A percentile compares a stretch with the other conserved stretches of the same genome.
phyloP scores from a whole-genome alignment of 345 rosid species.

The Draba incana region DNA sequence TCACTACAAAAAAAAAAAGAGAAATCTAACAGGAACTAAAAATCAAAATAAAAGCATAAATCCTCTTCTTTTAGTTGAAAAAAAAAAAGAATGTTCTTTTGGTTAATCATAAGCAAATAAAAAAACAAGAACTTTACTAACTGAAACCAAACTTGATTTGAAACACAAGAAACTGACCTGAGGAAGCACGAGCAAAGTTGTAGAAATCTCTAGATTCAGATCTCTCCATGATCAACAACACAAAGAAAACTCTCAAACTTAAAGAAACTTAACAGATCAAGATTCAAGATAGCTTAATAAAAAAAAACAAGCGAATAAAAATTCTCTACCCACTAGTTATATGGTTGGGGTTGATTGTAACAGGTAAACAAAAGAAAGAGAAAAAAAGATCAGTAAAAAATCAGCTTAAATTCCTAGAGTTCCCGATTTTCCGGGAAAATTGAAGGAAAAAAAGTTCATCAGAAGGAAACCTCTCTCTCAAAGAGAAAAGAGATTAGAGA shows the following conservation, averaged over 20 bases:
- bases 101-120: neutral
- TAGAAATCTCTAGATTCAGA: conserved; percentile 51
- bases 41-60: neutral
- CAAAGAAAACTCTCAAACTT: conserved; percentile 27
- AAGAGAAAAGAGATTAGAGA: conserved; percentile 18
- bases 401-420: conserved; percentile 9
- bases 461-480: conserved; percentile 29
- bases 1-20: too few relatives aligned
- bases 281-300: conserved; percentile 2
- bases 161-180: conserved; percentile 42
- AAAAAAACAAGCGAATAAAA: neutral
- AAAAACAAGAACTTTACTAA: neutral
- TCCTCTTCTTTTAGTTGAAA: neutral
- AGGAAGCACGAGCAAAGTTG: conserved; percentile 50
- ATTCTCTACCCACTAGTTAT: neutral
- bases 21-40: too few relatives aligned
- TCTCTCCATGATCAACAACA: conserved; percentile 61
- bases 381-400: neutral
- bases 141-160: neutral
- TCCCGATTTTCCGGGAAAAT: conserved; percentile 34
- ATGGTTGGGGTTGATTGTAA: neutral
- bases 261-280: too few relatives aligned
- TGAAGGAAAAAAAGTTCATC: conserved; percentile 3
- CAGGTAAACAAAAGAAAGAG: conserved; percentile 10
- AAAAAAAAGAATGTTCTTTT: neutral